A percentile compares a stretch with the other conserved stretches of the same genome.
Conservation (phyloP, 768 basidiomycete genomes). For the Trametes punicea region DNA sequence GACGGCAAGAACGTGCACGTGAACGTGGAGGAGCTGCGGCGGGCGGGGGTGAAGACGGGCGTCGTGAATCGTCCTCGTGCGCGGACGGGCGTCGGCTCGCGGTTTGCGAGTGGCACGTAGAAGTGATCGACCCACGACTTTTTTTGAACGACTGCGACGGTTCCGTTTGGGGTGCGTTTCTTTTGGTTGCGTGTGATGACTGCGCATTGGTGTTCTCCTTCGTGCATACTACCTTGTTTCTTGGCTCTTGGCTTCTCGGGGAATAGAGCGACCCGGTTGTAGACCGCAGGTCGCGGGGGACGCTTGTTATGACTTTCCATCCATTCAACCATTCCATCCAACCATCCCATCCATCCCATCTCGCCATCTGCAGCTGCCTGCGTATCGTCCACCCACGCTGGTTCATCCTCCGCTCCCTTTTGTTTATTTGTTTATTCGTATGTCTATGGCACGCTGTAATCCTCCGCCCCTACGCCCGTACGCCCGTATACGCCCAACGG, state of each 20-base stretch:
- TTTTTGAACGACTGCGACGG: neutral
- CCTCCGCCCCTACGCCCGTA: neutral
- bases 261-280: slow-evolving; percentile 14
- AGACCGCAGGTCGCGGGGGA: slow-evolving; percentile 9
- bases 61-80: slow-evolving; percentile 64
- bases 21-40: slow-evolving; percentile 24
- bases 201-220: slow-evolving; percentile 20
- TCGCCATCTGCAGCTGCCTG: neutral
- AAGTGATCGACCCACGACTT: too few species aligned
- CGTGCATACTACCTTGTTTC: slow-evolving; percentile 7
- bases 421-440: neutral
- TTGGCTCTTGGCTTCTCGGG: neutral
- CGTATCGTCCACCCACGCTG: neutral
- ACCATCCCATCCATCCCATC: neutral
- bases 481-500: too few species aligned
- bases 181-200: slow-evolving; percentile 8
- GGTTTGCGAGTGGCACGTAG: slow-evolving; percentile 56
- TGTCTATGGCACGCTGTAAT: neutral
- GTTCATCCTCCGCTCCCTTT: neutral
- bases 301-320: neutral
- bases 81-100: slow-evolving; percentile 60
- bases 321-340: neutral
- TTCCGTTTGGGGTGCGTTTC: neutral
- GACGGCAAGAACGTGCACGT: slow-evolving; percentile 13
- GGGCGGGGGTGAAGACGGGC: slow-evolving; percentile 29